Evolutionary conservation across 108 stramenopile species (phyloP).

Genomic region (Schizochytrium sp.): DNA sequence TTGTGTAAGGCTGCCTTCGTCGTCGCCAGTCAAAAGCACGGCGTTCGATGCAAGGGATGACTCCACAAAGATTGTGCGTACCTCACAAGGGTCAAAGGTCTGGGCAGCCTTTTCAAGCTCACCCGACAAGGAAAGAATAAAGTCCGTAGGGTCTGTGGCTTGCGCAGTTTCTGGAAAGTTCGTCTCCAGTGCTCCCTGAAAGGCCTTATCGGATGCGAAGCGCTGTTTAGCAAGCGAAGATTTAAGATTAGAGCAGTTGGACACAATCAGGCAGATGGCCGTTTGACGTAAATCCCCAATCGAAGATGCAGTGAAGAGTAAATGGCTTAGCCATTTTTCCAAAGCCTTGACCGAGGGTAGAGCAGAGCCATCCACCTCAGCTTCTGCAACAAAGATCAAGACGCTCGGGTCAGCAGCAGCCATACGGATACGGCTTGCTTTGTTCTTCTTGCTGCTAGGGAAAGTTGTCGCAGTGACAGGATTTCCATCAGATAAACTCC

Average conservation of each 20-base stretch:
- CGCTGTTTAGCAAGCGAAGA: neutral
- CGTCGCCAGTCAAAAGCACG: neutral
- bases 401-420: slow-evolving; percentile 36
- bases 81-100: neutral
- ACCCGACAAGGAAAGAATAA: neutral
- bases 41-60: neutral
- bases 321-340: neutral
- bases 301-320: neutral
- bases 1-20: neutral
- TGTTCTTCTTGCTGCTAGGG: slow-evolving; percentile 3
- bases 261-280: neutral
- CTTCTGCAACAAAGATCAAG: neutral
- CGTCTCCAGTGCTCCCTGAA: neutral
- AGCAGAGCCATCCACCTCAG: neutral
- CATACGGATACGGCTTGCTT: slow-evolving; percentile 16
- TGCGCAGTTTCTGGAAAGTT: neutral
- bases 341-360: slow-evolving; percentile 8
- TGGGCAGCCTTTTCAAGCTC: slow-evolving; percentile 32
- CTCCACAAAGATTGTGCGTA: slow-evolving; percentile 47
- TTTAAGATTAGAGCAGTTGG: slow-evolving; percentile 22
- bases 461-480: slow-evolving; percentile 20
- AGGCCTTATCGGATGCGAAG: neutral
- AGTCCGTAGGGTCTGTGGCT: neutral
- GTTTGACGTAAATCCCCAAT: slow-evolving; percentile 32
- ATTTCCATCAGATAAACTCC: neutral